These are phyloP conservation scores for Wickerhamiella australiensis DNA, from an alignment of 805 yeast genomes.

Conservation along the genomic window DNA sequence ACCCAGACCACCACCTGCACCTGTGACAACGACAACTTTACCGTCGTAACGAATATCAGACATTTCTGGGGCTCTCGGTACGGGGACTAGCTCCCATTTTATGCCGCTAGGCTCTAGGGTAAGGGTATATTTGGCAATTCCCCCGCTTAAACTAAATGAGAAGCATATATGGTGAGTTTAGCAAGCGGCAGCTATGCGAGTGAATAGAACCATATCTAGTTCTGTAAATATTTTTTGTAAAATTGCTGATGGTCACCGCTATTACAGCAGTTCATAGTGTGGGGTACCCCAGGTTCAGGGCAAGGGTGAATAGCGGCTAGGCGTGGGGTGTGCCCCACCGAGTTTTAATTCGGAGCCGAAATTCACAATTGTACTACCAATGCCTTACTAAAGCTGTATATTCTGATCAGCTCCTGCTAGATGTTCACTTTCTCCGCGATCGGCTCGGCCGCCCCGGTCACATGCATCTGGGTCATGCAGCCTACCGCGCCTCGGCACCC, in stretches of 20 bases:
- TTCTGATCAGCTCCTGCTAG: too few relatives aligned
- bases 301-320: not conserved
- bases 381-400: too few relatives aligned
- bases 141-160: not conserved
- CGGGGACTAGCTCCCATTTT: conserved; percentile 5
- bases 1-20: conserved; percentile 97
- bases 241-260: too few relatives aligned
- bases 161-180: too few relatives aligned
- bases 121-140: not conserved
- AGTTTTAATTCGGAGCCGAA: not conserved
- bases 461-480: conserved; percentile 1
- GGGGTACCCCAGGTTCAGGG: conserved; percentile 11
- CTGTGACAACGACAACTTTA: conserved; percentile 86
- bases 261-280: not conserved
- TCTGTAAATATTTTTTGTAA: too few relatives aligned
- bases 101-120: conserved; percentile 1
- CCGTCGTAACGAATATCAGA: conserved; percentile 46
- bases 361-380: not conserved
- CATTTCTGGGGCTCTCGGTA: conserved; percentile 11
- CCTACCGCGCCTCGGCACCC: conserved; percentile 3
- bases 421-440: not conserved
- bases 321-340: not conserved
- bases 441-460: not conserved
- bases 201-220: too few relatives aligned
- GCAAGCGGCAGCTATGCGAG: too few relatives aligned